These are phyloP conservation scores for Lycium ferocissimum DNA, from an alignment of 257 asterid species.

Conservation along the genomic window DNA sequence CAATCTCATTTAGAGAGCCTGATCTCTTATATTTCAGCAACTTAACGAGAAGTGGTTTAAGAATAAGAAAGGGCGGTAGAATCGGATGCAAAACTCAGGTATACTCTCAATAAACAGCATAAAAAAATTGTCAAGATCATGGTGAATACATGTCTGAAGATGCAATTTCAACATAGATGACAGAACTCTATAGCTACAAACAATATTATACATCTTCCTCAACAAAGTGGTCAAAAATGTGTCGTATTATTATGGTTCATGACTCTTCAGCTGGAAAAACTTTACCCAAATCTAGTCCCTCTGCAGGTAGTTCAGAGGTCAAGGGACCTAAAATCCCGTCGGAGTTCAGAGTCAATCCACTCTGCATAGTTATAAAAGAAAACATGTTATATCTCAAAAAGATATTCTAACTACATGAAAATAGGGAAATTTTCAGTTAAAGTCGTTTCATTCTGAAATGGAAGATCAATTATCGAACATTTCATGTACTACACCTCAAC, in stretches of 20 bases:
- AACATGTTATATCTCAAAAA: not conserved
- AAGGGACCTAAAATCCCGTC: slow-evolving; percentile 92
- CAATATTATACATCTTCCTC: not conserved
- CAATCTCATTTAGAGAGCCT: not conserved
- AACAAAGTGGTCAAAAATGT: not conserved
- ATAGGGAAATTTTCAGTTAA: not conserved
- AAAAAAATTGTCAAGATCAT: not conserved
- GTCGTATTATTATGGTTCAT: slow-evolving; percentile 11
- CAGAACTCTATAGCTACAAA: not conserved
- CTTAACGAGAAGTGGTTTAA: not conserved
- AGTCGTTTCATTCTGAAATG: not conserved
- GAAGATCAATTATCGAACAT: not conserved
- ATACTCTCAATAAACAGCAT: not conserved
- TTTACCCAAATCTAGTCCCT: slow-evolving; percentile 83
- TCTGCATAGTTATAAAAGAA: slow-evolving; percentile 51
- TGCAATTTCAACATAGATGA: not conserved
- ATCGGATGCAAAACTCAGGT: not conserved
- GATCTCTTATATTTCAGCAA: not conserved
- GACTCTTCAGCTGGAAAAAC: slow-evolving; percentile 69
- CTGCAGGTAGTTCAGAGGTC: slow-evolving; percentile 75
- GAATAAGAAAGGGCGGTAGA: not conserved
- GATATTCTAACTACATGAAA: not conserved
- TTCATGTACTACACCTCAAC: not conserved
- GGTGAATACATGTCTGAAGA: not conserved
- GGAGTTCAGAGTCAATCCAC: slow-evolving; percentile 87